A percentile compares a stretch with the other conserved stretches of the same genome.
phyloP scores from a whole-genome alignment of 768 basidiomycete species.

The Dacryopinax primogenitus region DNA sequence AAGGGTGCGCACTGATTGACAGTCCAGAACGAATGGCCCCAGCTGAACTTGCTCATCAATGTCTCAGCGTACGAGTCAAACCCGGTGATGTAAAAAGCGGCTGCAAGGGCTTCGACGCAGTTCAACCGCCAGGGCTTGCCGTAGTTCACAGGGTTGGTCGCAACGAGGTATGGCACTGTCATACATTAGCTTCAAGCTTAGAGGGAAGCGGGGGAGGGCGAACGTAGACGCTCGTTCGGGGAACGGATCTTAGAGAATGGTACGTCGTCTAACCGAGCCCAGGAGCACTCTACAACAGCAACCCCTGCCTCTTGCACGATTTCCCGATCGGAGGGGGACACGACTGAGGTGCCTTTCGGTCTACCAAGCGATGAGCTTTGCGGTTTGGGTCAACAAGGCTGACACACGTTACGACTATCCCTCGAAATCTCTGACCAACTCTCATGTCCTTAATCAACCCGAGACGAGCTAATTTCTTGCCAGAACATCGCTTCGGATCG shows the following conservation, averaged over 20 bases:
- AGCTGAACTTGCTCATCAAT: conserved; percentile 70
- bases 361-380: conserved; percentile 30
- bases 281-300: conserved; percentile 98
- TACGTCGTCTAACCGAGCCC: conserved; percentile 90
- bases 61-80: conserved; percentile 68
- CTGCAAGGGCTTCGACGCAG: conserved; percentile 88
- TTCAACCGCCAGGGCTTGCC: conserved; percentile 94
- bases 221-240: conserved; percentile 81
- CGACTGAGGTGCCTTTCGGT: conserved; percentile 65
- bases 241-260: conserved; percentile 89
- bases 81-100: conserved; percentile 87
- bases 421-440: conserved; percentile 76
- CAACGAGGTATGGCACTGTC: conserved; percentile 85
- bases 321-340: conserved; percentile 75
- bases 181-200: neutral
- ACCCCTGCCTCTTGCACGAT: conserved; percentile 61
- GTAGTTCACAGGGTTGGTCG: conserved; percentile 95
- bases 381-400: conserved; percentile 1
- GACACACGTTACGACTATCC: conserved; percentile 85
- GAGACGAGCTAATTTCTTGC: conserved; percentile 79
- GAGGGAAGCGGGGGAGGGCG: conserved; percentile 24
- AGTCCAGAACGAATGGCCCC: conserved; percentile 78
- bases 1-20: conserved; percentile 62
- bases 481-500: conserved; percentile 75
- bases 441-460: conserved; percentile 73